Evolutionary conservation across 257 asterid species (phyloP), one percentile per base, ranked within the genome.

Genomic region (Gentiana straminea): DNA sequence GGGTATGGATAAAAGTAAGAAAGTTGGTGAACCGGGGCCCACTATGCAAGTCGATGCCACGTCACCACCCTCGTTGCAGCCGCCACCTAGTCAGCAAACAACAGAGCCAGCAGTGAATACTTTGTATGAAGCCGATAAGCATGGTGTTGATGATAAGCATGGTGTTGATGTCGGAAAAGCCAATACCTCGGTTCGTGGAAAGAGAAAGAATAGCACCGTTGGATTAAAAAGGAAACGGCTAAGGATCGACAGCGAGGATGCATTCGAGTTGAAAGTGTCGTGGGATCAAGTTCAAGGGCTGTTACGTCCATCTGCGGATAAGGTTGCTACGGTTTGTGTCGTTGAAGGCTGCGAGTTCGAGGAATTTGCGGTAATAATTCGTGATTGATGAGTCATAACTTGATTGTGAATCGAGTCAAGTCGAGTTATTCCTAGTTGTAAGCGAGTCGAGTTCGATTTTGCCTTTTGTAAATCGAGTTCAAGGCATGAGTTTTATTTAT

Each of bases 291-390:
- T 94, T 71, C 98, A 91, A 77, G 77, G 77, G 56, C 66, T 87
- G 77, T 71, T 91, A 68, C 95, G 97, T 12, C 79, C 84, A 32
- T 83, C 88, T 72, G 78, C 75, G 32, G 65, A 75, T 56, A 54
- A 45, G 70, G 80, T 70, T 64, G 86, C 94, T 32, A 72, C 82
- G 44, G 59, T 79, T 71, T 43, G 74, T 62, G 63, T 74, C 52
- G 71, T 87, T 11, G 93, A 91, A 57, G 97, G 94, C 59, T 79
- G 72, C 64, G 95, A 85, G 66, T 64, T 91, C 62, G 98, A 91
- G 78, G 98, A 87, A 77, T 91, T 78, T 46, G 94, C 84, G 98
- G 98, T 91, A 78, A 64, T 60, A 64, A 62, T 48, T 13, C 64
- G 59, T 49, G 49, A 60, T 45, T 53, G 24, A 24, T 41, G 24